A percentile compares a stretch with the other conserved stretches of the same genome.
These are phyloP conservation scores for Chenopodium berlandieri DNA, from an alignment of 148 eudicot genomes.

Conservation along the genomic window DNA sequence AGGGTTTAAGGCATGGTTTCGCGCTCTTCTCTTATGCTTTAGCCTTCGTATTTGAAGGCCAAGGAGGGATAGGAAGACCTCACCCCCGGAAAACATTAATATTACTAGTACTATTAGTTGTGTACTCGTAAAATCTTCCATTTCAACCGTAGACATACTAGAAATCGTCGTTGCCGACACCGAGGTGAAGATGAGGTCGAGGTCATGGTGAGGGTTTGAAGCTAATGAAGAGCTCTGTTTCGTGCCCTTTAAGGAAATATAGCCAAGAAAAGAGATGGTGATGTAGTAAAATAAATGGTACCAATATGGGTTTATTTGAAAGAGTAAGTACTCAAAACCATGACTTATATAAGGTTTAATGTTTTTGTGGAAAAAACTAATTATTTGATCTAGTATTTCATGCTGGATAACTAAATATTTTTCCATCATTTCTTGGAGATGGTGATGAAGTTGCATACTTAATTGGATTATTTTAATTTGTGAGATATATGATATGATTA, in stretches of 20 bases:
- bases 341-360: not conserved
- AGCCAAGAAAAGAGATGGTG: not conserved
- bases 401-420: not conserved
- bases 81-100: conserved; percentile 51
- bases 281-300: conserved; percentile 32
- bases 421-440: conserved; percentile 4
- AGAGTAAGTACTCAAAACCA: conserved; percentile 10
- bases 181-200: too few relatives aligned
- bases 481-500: too few relatives aligned
- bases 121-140: conserved; percentile 53
- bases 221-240: too few relatives aligned
- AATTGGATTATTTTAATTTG: not conserved
- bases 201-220: not conserved
- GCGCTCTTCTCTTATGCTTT: conserved; percentile 18
- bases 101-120: conserved; percentile 40
- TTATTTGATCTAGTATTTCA: not conserved
- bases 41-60: conserved; percentile 30
- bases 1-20: not conserved
- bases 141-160: conserved; percentile 59
- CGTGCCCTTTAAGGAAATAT: too few relatives aligned
- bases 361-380: not conserved
- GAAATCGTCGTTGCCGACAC: conserved; percentile 19
- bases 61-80: conserved; percentile 43
- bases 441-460: not conserved
- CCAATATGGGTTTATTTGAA: conserved; percentile 26